Base-by-base conservation (phyloP, 257 asterid species). In the Lithospermum erythrorhizon region DNA sequence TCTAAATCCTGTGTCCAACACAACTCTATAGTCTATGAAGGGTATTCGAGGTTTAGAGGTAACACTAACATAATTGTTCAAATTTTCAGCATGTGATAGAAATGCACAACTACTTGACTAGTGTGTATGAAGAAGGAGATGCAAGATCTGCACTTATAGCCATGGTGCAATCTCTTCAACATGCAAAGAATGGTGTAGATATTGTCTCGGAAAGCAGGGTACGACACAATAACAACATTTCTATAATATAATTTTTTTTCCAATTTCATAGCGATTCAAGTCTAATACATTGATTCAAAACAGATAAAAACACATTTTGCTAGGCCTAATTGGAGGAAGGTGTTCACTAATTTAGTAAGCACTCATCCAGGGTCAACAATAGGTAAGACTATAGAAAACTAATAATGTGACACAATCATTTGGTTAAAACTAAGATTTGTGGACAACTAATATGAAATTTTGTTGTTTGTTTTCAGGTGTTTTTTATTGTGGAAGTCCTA, bases 51-150 rank as follows among this genome's bases (percentile, higher is more conserved):
- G 9, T 35, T 9, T 35, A 35, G 45, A 35, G 11, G 45, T 35
- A 35, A 35, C 45, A 35, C 45, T 35, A 35, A 21, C 14, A 41
- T 13, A 13, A 37, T 51, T 64, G 0, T 35, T 14, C 49, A 60
- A 56, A 5, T 68, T 66, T 27, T 73, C 87, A 91, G 98, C 77
- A 86, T 10, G 72, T 88, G 56, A 65, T 91, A 62, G 96, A 91
- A 74, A 88, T 88, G 96, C 96, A 88, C 73, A 91, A 81, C 70
- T 91, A 91, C 73, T 74, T 91, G 63, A 88, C 96, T 20, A 88
- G 98, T 63, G 80, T 88, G 64, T 88, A 88, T 52, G 95, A 86
- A 71, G 98, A 91, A 84, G 96, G 96, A 56, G 98, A 91, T 72
- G 96, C 94, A 37, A 81, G 98, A 58, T 86, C 98, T 45, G 98